Evolutionary conservation across 148 eudicot genomes (phyloP), one percentile per base, ranked within the genome.

Genomic region (Pouteria glomerata): DNA sequence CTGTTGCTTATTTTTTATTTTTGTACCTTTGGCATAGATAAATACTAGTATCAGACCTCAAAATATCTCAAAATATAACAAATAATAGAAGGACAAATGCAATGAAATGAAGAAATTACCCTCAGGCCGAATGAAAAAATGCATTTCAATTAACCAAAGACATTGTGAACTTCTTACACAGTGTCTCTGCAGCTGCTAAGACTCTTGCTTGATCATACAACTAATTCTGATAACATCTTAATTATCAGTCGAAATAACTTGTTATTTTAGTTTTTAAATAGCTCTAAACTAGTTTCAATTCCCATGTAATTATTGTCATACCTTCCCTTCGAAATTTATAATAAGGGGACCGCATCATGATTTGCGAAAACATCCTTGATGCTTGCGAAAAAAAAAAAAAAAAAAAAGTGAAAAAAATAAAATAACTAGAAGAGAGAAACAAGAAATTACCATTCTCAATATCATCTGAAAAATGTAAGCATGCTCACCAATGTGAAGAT

Each of bases 261-360:
- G 21, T 50, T 13, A 5, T n/a, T n/a, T 51, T 21, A 29, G 13
- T 7, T 21, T 29, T 51, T 31, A 24, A 6, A 14, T 34, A 42
- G 18, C 56, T 53, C 52, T 19, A 13, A 39, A 24, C 34, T 1
- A 16, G 63, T 26, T 42, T 26, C 56, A 29, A 30, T 59, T 48
- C 41, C 19, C 12, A 30, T 26, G 27, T 29, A 70, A 30, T 2
- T 14, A 23, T 62, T 21, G 48, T 48, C 63, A 1, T 78, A 95
- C 98, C 97, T 91, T 95, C 68, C 98, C 96, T 85, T 85, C 76
- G 21, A 94, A 68, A 61, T 82, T 82, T 24, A 95, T 85, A 21
- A 95, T 33, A 95, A 89, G n/a, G 27, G 90, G 76, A 2, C 91
- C 96, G n/a, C 42, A 74, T 74, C 98, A 86, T 56, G 93, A 83